phyloP scores from a whole-genome alignment of 108 stramenopile genomes.

The Skeletonema grethae region DNA sequence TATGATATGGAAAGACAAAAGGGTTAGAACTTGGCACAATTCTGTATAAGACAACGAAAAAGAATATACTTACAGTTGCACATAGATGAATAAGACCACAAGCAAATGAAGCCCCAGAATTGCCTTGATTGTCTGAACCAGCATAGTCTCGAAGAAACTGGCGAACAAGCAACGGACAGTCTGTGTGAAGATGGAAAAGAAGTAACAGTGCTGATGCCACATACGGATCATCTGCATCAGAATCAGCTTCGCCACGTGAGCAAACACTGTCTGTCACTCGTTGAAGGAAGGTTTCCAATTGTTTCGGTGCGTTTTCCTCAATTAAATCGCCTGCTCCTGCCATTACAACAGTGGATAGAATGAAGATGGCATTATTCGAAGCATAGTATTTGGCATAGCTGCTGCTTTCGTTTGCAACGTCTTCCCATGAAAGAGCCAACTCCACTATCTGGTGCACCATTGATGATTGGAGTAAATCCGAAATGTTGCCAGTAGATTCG shows the following conservation, averaged over 20 bases:
- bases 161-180: constrained; percentile 32
- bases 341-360: constrained; percentile 27
- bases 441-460: constrained; percentile 38
- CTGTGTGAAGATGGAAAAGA: constrained; percentile 35
- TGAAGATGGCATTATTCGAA: constrained; percentile 16
- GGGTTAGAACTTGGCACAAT: too few relatives aligned
- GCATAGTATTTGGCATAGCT: constrained; percentile 9
- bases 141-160: constrained; percentile 23
- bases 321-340: constrained; percentile 34
- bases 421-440: constrained; percentile 34
- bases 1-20: too few relatives aligned
- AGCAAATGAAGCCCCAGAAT: constrained; percentile 15
- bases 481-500: constrained; percentile 21
- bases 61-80: constrained; percentile 32
- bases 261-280: constrained; percentile 12
- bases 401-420: neutral
- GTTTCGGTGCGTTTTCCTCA: constrained; percentile 8
- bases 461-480: constrained; percentile 46
- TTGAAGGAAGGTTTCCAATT: constrained; percentile 32
- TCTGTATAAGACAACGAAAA: neutral
- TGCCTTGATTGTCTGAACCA: constrained; percentile 1
- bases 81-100: constrained; percentile 32
- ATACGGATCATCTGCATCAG: constrained; percentile 1
- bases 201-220: constrained; percentile 34
- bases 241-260: constrained; percentile 8